phyloP scores from a whole-genome alignment of 371 early-diverging fungal species.

The Rhizopus delemar region DNA sequence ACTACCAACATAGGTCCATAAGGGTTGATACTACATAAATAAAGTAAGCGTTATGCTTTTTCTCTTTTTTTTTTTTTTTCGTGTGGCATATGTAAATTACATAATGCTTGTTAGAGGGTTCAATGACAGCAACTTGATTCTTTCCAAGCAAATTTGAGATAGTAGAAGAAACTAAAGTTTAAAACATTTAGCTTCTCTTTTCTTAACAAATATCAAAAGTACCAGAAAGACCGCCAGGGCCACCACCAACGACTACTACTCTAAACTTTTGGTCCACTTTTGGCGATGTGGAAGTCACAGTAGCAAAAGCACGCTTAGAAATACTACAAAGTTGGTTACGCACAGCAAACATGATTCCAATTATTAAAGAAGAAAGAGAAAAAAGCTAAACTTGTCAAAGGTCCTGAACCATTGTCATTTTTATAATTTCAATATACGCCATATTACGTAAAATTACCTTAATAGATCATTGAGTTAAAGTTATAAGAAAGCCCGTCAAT shows the following conservation, averaged over 20 bases:
- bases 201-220: slow-evolving; percentile 5
- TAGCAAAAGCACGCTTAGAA: slow-evolving; percentile 36
- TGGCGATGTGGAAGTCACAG: slow-evolving; percentile 23
- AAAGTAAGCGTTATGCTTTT: not conserved
- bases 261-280: slow-evolving; percentile 52
- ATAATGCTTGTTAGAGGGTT: slow-evolving; percentile 77
- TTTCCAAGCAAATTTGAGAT: slow-evolving; percentile 65
- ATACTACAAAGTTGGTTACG: slow-evolving; percentile 24
- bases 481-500: too few species aligned
- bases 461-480: too few species aligned
- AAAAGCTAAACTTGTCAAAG: too few species aligned
- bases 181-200: not conserved
- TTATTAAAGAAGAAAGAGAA: not conserved
- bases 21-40: slow-evolving; percentile 73
- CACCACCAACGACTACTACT: slow-evolving; percentile 68
- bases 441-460: too few species aligned
- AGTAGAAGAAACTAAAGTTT: slow-evolving; percentile 58
- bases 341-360: slow-evolving; percentile 19
- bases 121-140: slow-evolving; percentile 77
- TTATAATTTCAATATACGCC: too few species aligned
- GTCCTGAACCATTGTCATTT: not conserved
- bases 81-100: slow-evolving; percentile 39
- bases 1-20: slow-evolving; percentile 89
- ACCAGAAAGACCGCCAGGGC: slow-evolving; percentile 68
- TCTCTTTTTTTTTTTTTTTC: not conserved